Percentiles rank a stretch among this genome's conserved stretches.
Conservation (phyloP, 257 asterid species). For the Ajuga chamaepitys region DNA sequence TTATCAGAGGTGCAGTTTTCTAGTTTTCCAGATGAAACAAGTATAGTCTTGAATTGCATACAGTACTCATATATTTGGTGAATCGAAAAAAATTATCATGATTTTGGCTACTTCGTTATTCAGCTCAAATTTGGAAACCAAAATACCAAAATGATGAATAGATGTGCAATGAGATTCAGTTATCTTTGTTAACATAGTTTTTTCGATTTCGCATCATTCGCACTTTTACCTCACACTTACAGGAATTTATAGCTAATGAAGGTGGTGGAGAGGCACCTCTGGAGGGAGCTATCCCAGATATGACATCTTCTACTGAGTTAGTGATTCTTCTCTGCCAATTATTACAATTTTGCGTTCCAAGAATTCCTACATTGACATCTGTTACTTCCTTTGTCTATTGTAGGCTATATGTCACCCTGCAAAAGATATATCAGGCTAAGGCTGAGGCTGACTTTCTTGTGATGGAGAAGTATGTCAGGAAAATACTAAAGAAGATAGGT, state of each 20-base stretch:
- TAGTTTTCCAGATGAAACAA: not conserved
- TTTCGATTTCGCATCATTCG: conserved; percentile 8
- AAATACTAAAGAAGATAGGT: conserved; percentile 69
- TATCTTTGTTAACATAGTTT: not conserved
- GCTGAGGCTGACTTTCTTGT: conserved; percentile 87
- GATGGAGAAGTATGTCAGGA: conserved; percentile 57
- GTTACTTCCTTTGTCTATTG: conserved; percentile 17
- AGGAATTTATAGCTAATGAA: conserved; percentile 87
- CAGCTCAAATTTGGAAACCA: not conserved
- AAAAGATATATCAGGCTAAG: conserved; percentile 88
- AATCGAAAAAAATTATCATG: not conserved
- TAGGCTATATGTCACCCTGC: conserved; percentile 78
- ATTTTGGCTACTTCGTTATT: not conserved
- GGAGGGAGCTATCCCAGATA: conserved; percentile 96
- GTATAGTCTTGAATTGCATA: not conserved
- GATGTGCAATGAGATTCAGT: not conserved
- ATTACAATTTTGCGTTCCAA: not conserved
- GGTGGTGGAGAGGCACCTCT: conserved; percentile 95
- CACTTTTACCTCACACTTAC: conserved; percentile 11
- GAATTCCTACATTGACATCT: not conserved
- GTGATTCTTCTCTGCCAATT: conserved; percentile 25
- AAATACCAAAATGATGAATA: not conserved
- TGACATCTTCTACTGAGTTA: conserved; percentile 98
- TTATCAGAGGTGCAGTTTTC: not conserved
- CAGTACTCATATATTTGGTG: not conserved